These are phyloP conservation scores for Pythium monospermum DNA, from an alignment of 352 stramenopile genomes.

Conservation along the genomic window DNA sequence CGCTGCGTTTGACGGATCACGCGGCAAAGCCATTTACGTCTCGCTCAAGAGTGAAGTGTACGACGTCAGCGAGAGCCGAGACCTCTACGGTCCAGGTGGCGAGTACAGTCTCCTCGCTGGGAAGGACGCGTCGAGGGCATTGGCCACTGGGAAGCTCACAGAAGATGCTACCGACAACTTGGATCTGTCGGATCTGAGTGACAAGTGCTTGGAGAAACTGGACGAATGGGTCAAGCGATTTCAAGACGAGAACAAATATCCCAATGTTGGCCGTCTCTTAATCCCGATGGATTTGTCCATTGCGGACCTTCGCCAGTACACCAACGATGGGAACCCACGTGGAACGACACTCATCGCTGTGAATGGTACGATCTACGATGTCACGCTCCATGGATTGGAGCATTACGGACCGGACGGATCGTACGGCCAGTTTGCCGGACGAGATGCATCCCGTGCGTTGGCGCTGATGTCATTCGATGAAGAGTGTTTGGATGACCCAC, in stretches of 20 bases:
- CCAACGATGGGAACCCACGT: conserved; percentile 57
- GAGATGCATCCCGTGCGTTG: conserved; percentile 89
- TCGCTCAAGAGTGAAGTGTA: conserved; percentile 90
- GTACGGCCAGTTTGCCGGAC: conserved; percentile 93
- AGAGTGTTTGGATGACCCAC: conserved; percentile 80
- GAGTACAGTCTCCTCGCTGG: conserved; percentile 86
- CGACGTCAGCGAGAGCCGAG: conserved; percentile 83
- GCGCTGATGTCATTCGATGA: conserved; percentile 94
- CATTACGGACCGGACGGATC: conserved; percentile 90
- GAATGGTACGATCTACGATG: conserved; percentile 91
- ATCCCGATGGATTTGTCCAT: conserved; percentile 39
- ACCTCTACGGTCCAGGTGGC: conserved; percentile 90
- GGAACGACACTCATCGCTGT: conserved; percentile 88
- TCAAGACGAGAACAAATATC: conserved; percentile 81
- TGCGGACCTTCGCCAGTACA: conserved; percentile 63
- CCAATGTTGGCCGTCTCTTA: conserved; percentile 87
- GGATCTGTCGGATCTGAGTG: conserved; percentile 42
- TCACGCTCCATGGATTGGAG: conserved; percentile 79
- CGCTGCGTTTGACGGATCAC: conserved; percentile 72
- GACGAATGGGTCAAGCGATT: conserved; percentile 88
- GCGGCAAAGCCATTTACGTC: conserved; percentile 87
- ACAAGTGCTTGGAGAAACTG: conserved; percentile 23
- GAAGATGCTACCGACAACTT: conserved; percentile 52
- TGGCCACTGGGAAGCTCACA: conserved; percentile 86
- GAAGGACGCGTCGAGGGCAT: conserved; percentile 84